Conservation (phyloP, 2,329 filamentous ascomycete genomes). For the Trichothecium sympodiale region DNA sequence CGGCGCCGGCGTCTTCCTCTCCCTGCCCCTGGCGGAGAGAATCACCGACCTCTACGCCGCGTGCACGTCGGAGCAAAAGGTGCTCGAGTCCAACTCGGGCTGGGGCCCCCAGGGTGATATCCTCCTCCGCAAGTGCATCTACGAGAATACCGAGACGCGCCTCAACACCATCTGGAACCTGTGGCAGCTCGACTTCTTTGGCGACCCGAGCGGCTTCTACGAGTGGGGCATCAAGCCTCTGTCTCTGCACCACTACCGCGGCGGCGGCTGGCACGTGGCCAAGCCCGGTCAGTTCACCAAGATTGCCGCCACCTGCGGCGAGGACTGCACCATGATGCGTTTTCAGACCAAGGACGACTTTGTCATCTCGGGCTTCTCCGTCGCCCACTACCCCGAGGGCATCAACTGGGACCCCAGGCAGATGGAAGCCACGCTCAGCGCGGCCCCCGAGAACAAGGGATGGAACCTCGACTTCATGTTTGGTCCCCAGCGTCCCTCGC, state of each 20-base stretch:
- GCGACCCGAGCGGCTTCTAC: conserved; percentile 53
- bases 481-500: conserved; percentile 34
- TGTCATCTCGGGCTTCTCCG: conserved; percentile 48
- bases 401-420: conserved; percentile 38
- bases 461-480: conserved; percentile 42
- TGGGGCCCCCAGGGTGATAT: conserved; percentile 53
- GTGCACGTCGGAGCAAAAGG: conserved; percentile 38
- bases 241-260: conserved; percentile 54
- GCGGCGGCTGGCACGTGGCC: conserved; percentile 44
- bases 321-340: conserved; percentile 47
- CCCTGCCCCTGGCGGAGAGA: conserved; percentile 34
- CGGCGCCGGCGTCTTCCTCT: conserved; percentile 52
- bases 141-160: conserved; percentile 48
- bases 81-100: conserved; percentile 42
- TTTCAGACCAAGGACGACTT: conserved; percentile 44
- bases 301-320: conserved; percentile 47
- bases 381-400: conserved; percentile 43
- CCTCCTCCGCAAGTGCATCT: conserved; percentile 51
- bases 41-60: conserved; percentile 32
- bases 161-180: conserved; percentile 45
- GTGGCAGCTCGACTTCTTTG: conserved; percentile 50
- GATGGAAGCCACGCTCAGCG: conserved; percentile 41
- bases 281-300: conserved; percentile 45
- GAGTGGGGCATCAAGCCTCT: conserved; percentile 49
- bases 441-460: conserved; percentile 32